Evolutionary conservation across 805 yeast species (phyloP).

Genomic region (Saturnispora besseyi): DNA sequence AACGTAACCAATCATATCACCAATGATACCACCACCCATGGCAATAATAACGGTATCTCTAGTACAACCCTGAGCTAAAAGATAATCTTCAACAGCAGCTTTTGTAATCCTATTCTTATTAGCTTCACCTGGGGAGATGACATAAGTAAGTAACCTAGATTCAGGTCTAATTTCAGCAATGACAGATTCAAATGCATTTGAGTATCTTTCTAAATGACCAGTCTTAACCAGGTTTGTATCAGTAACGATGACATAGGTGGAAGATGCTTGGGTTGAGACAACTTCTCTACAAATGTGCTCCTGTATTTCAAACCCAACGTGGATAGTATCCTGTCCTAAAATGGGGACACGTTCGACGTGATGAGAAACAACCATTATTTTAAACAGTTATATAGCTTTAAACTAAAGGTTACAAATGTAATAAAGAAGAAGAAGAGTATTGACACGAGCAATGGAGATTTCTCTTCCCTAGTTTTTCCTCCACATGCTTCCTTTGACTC

Average conservation of each 20-base stretch:
- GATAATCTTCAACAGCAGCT: constrained; percentile 86
- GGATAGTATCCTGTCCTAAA: constrained; percentile 75
- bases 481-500: neutral
- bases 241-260: constrained; percentile 87
- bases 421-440: neutral
- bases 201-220: constrained; percentile 47
- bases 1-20: constrained; percentile 97
- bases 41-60: constrained; percentile 93
- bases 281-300: constrained; percentile 65
- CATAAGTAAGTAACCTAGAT: constrained; percentile 62
- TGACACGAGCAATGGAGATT: neutral
- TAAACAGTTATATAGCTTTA: neutral
- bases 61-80: constrained; percentile 78
- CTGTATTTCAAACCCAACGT: constrained; percentile 79
- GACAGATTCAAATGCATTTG: constrained; percentile 32
- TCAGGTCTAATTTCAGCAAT: constrained; percentile 34
- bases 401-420: neutral
- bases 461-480: neutral
- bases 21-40: constrained; percentile 97
- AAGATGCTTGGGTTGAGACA: constrained; percentile 55
- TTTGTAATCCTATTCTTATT: constrained; percentile 83
- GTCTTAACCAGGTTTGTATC: constrained; percentile 70
- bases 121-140: constrained; percentile 88
- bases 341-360: constrained; percentile 51
- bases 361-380: constrained; percentile 5